A percentile compares a stretch with the other conserved stretches of the same genome.
These are phyloP conservation scores for Aspergillus saccharolyticus DNA, from an alignment of 495 filamentous ascomycete species.

Conservation along the genomic window DNA sequence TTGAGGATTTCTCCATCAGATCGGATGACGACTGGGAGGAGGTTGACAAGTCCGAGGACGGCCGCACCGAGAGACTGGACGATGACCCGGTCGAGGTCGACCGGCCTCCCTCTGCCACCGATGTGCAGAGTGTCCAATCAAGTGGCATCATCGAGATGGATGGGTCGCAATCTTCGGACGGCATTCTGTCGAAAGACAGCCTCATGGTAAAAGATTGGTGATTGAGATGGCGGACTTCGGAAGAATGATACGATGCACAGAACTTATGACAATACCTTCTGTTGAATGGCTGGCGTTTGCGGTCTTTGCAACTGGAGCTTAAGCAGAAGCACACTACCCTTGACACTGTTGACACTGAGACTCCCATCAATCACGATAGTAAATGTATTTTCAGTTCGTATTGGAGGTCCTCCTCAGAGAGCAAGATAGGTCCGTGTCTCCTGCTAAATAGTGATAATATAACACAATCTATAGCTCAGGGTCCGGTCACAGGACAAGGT, in stretches of 20 bases:
- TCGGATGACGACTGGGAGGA: conserved; percentile 35
- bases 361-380: neutral
- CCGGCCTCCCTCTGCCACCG: conserved; percentile 20
- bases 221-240: neutral
- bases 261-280: neutral
- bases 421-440: too few species aligned
- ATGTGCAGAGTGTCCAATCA: conserved; percentile 31
- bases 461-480: neutral
- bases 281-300: neutral
- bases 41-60: conserved; percentile 25
- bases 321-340: neutral
- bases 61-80: conserved; percentile 22
- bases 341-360: neutral
- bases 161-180: conserved; percentile 19
- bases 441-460: too few species aligned
- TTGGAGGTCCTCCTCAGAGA: too few species aligned
- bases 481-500: neutral
- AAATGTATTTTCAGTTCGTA: neutral
- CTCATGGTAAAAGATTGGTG: conserved; percentile 21
- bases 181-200: conserved; percentile 19
- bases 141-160: conserved; percentile 25
- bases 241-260: neutral
- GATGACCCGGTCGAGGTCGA: conserved; percentile 29
- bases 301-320: neutral
- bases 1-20: conserved; percentile 1